Evolutionary conservation across 805 yeast genomes (phyloP).

Genomic region (Nakazawaea holstii): DNA sequence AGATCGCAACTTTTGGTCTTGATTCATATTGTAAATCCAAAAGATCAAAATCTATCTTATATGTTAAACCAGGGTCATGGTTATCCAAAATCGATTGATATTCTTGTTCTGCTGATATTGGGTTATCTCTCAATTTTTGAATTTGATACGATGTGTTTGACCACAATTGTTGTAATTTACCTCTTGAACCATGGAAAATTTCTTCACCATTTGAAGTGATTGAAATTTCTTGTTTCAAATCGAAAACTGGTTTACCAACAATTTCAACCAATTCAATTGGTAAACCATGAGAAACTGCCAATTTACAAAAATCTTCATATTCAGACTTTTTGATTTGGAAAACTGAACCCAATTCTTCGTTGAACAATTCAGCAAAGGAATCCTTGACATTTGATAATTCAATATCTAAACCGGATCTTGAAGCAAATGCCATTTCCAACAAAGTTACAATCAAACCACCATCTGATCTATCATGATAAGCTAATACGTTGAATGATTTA

Average conservation of each 20-base stretch:
- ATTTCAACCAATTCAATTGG: conserved; percentile 45
- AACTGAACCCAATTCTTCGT: conserved; percentile 94
- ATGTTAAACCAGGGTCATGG: conserved; percentile 84
- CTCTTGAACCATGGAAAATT: conserved; percentile 54
- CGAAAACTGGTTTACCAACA: conserved; percentile 66
- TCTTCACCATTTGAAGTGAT: conserved; percentile 38
- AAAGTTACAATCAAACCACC: conserved; percentile 89
- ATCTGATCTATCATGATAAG: conserved; percentile 95
- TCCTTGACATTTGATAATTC: conserved; percentile 35
- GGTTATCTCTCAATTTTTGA: conserved; percentile 92
- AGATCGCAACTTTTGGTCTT: conserved; percentile 87
- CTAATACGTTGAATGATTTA: conserved; percentile 55
- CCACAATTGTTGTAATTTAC: conserved; percentile 78
- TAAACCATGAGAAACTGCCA: conserved; percentile 58
- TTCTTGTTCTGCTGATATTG: conserved; percentile 85
- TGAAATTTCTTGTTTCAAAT: conserved; percentile 44
- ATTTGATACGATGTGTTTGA: conserved; percentile 80
- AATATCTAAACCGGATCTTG: conserved; percentile 76
- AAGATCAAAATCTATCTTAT: conserved; percentile 68
- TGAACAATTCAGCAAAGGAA: conserved; percentile 59
- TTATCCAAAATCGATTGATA: conserved; percentile 69
- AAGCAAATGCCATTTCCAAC: conserved; percentile 96
- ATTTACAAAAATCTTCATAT: conserved; percentile 44
- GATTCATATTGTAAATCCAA: conserved; percentile 40
- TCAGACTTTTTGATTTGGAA: conserved; percentile 71